Evolutionary conservation across 2,329 filamentous ascomycete genomes (phyloP).

Genomic region (Teratosphaeria destructans): DNA sequence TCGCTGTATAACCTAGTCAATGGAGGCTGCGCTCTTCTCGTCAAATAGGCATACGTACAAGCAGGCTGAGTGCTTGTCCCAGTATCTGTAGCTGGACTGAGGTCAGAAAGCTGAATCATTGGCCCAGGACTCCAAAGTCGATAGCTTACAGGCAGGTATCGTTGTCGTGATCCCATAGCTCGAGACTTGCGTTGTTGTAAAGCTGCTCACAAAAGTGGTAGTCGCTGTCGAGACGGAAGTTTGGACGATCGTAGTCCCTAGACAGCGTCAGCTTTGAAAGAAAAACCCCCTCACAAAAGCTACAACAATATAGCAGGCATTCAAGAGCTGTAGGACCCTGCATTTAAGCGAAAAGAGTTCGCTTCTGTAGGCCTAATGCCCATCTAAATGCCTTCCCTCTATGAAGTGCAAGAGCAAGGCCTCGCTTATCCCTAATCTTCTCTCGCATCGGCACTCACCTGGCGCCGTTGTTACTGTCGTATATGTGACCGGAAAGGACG

Average conservation of each 20-base stretch:
- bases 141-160: background rate
- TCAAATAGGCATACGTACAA: background rate
- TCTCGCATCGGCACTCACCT: background rate
- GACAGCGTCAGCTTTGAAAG: background rate
- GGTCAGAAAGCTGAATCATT: no score
- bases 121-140: no score
- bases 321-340: background rate
- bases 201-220: background rate
- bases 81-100: background rate
- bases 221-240: background rate
- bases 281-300: background rate
- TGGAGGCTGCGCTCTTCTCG: background rate
- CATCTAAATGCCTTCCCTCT: background rate
- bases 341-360: background rate
- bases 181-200: background rate
- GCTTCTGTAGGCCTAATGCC: background rate
- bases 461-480: background rate
- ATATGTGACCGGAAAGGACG: background rate
- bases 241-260: background rate
- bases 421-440: background rate
- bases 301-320: background rate
- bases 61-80: background rate
- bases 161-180: background rate
- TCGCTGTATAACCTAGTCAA: background rate
- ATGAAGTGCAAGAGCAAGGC: background rate